Base-by-base conservation (phyloP, 2,329 filamentous ascomycete species). In the Penicillium sp. region DNA sequence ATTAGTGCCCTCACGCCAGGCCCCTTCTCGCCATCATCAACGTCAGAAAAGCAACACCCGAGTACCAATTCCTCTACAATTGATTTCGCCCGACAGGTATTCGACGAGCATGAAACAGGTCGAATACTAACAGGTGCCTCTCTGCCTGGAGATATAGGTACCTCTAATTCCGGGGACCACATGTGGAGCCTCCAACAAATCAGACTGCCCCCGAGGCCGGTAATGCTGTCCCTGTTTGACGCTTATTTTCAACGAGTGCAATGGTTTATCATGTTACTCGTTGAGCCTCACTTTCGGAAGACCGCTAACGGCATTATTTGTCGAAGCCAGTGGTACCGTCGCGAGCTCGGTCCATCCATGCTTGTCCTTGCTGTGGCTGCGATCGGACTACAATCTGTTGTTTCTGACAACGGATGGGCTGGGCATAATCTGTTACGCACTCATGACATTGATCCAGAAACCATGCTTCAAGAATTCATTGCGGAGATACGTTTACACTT, bases 181-280 rank as follows among this genome's bases (percentile, higher is more conserved):
- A 29, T 52, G 31, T 63, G 61, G 61, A 44, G 52, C 18, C 39
- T 62, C 5, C 56, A 55, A 28, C 48, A 54, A 18, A 50, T 63
- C 29, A 46, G 55, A 24, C 44, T 63, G 9, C 59, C 61, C 3
- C 57, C 61, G 13, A 29, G 45, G 34, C 34, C 52, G 7, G 47
- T 63, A 10, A 63, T 63, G 46, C 31, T 39, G 5, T 21, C 42
- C 7, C 39, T 63, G 16, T 47, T 64, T 3, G 61, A 65, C 18
- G 62, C 51, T 23, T 65, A 65, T 29, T 65, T 65, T 46, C 51
- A 61, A 18, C 47, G 62, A 34, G 50, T 64, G 21, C 53, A 64
- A 37, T 65, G 62, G 62, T 65, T 61, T 23, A 58, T 65, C 14
- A 51, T 61, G 26, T 7, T 63, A 1, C 55, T 62, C 28, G 55